Evolutionary conservation across 2,329 filamentous ascomycete genomes (phyloP).

Genomic region (Sphaerulina vaccinii): DNA sequence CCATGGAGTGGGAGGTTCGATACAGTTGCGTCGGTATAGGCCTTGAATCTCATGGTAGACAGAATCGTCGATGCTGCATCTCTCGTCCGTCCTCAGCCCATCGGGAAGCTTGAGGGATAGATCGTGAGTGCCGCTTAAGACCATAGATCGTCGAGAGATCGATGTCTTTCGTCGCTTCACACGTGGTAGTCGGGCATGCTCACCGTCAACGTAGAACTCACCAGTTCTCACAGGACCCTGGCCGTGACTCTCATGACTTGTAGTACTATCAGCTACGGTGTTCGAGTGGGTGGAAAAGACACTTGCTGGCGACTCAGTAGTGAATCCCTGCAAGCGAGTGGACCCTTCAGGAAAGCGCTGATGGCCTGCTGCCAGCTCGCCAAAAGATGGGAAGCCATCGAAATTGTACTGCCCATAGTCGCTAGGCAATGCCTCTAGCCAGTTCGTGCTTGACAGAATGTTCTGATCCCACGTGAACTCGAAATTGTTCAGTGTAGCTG

Average conservation of each 20-base stretch:
- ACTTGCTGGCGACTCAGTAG: constrained; percentile 16
- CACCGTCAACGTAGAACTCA: constrained; percentile 31
- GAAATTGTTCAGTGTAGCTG: too few relatives aligned
- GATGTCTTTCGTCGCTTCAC: constrained; percentile 23
- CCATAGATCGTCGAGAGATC: constrained; percentile 1
- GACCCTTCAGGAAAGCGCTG: neutral
- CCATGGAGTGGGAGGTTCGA: constrained; percentile 13
- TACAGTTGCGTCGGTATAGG: constrained; percentile 20
- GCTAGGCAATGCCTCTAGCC: constrained; percentile 19
- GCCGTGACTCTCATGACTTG: constrained; percentile 7
- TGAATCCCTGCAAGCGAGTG: constrained; percentile 3
- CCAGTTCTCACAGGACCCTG: constrained; percentile 17
- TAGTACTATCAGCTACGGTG: constrained; percentile 13
- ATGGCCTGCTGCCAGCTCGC: neutral
- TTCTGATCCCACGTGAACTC: constrained; percentile 26
- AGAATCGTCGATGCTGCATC: neutral
- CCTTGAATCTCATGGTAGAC: constrained; percentile 19
- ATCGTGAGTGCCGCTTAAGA: neutral
- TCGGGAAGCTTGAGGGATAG: neutral
- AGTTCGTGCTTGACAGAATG: constrained; percentile 24
- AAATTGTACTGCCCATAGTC: constrained; percentile 9
- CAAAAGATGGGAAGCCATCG: constrained; percentile 5
- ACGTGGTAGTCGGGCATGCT: constrained; percentile 26
- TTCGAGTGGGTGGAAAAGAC: constrained; percentile 14
- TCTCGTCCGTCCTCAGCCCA: neutral